Percentiles rank a stretch among this genome's conserved stretches.
These are phyloP conservation scores for Cubamyces lactineus DNA, from an alignment of 768 basidiomycete genomes.

Conservation along the genomic window DNA sequence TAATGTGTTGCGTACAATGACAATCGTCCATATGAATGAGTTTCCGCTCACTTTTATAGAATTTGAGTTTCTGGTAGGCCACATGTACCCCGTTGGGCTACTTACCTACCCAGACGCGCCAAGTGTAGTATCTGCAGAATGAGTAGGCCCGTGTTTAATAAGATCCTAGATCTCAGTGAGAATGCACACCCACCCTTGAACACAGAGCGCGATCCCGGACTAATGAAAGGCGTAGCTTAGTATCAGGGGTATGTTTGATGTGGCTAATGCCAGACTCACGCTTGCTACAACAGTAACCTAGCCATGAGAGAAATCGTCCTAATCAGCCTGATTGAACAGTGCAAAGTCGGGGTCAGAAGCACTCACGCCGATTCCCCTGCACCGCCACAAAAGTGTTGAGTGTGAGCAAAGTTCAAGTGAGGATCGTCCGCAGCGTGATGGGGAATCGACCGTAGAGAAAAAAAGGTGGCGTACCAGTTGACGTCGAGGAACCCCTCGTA, in stretches of 20 bases:
- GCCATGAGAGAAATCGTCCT: neutral
- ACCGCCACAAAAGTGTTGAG: neutral
- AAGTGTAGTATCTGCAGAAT: slow-evolving; percentile 18
- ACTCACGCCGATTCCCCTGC: slow-evolving; percentile 21
- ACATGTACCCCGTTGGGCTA: neutral
- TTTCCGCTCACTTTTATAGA: slow-evolving; percentile 8
- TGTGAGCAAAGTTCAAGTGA: neutral
- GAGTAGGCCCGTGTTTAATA: too few species aligned
- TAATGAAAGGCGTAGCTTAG: neutral
- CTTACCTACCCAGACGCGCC: slow-evolving; percentile 21
- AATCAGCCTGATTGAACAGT: neutral
- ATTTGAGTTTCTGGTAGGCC: neutral
- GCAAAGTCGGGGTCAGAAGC: neutral
- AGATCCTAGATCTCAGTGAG: neutral
- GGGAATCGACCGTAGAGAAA: neutral
- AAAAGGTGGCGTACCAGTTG: slow-evolving; percentile 5
- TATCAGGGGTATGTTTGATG: neutral
- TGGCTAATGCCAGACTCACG: neutral
- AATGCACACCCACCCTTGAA: slow-evolving; percentile 13
- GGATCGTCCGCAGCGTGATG: neutral
- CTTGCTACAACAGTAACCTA: slow-evolving; percentile 16
- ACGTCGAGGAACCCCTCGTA: slow-evolving; percentile 4
- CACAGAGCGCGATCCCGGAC: slow-evolving; percentile 15
- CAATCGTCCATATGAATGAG: neutral
- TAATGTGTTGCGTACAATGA: neutral